Percentiles rank a stretch among this genome's conserved stretches.
Evolutionary conservation across 139 green algal genomes (phyloP).

Genomic region (Chlorella sorokiniana): DNA sequence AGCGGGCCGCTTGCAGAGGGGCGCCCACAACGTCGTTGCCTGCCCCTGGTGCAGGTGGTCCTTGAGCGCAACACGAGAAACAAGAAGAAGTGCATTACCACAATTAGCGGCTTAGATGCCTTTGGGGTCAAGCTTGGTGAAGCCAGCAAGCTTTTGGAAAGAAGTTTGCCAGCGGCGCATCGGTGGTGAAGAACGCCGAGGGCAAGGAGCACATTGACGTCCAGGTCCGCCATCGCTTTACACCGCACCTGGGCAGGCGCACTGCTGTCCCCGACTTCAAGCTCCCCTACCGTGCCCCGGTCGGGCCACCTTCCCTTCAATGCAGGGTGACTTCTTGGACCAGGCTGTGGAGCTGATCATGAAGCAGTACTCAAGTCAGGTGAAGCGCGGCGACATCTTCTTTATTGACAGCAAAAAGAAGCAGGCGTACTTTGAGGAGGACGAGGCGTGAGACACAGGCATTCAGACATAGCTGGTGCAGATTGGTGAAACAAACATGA

Average conservation of each 20-base stretch:
- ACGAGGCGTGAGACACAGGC: too few species aligned
- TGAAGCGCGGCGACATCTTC: slow-evolving; percentile 70
- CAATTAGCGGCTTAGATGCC: slow-evolving; percentile 84
- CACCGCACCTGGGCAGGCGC: not conserved
- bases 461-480: too few species aligned
- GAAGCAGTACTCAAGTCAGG: slow-evolving; percentile 73
- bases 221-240: slow-evolving; percentile 53
- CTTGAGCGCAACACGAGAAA: slow-evolving; percentile 81
- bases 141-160: slow-evolving; percentile 97
- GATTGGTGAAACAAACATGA: too few species aligned
- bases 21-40: not conserved
- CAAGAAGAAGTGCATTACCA: slow-evolving; percentile 96
- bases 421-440: too few species aligned
- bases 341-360: slow-evolving; percentile 76
- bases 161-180: slow-evolving; percentile 96
- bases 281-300: not conserved
- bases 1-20: too few species aligned
- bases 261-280: not conserved
- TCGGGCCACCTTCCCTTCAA: too few species aligned
- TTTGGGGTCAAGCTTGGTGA: slow-evolving; percentile 91
- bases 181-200: slow-evolving; percentile 87
- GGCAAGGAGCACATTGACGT: slow-evolving; percentile 95
- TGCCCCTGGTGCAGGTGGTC: slow-evolving; percentile 52
- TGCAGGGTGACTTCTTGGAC: slow-evolving; percentile 80
- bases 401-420: slow-evolving; percentile 79